Evolutionary conservation across 2,329 filamentous ascomycete species (phyloP), one percentile per base, ranked within the genome.

Genomic region (Sphaceloma murrayae): DNA sequence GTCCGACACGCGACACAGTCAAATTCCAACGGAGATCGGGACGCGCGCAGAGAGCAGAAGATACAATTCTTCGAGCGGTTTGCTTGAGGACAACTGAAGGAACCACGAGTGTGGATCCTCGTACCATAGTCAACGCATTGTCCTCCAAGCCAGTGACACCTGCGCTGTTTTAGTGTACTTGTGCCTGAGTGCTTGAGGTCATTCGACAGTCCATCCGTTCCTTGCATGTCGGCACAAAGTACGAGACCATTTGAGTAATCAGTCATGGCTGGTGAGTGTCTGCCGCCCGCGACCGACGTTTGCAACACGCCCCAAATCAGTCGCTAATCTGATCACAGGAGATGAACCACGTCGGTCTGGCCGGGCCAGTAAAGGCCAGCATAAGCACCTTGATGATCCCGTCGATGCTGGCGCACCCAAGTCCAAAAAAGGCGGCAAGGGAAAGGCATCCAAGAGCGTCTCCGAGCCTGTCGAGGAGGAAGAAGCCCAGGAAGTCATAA

Each of bases 311-410:
- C n/a, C n/a, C n/a, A n/a, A n/a, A n/a, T n/a, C n/a, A n/a, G n/a
- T n/a, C n/a, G n/a, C n/a, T n/a, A n/a, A n/a, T n/a, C n/a, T n/a
- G n/a, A n/a, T 32, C 5, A 16, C 36, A 39, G 33, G 62, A 82
- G 78, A 82, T 53, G 89, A 95, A 74, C 85, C 87, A 48, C 82
- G 91, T 62, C 85, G 91, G 60, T 98, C 91, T 32, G 88, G 91
- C 52, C 83, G 91, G 58, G 87, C 89, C 56, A 98, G 91, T 52
- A 98, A 98, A 62, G 91, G 91, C 60, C 88, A 95, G 57, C 87
- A 96, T 65, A 94, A 94, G 65, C 82, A 83, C 52, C 80, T 86
- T 54, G 87, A 94, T 58, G 73, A 82, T 46, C 74, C 84, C 54
- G 82, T 85, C 34, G 63, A 66, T 11, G 61, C 68, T n/a, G n/a